phyloP scores from a whole-genome alignment of 1,284 basidiomycete genomes.

The Schizophyllum amplum region DNA sequence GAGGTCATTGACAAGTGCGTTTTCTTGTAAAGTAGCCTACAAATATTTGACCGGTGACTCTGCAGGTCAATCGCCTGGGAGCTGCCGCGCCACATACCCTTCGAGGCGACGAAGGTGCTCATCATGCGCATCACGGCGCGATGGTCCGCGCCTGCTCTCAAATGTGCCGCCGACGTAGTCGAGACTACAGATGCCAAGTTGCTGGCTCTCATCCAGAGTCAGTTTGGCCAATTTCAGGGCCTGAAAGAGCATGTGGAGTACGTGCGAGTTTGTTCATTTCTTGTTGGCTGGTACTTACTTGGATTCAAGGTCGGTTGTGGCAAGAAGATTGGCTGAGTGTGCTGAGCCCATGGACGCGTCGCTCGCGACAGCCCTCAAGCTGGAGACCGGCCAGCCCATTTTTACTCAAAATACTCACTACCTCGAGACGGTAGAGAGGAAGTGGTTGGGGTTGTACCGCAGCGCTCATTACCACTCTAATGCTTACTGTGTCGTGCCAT shows the following conservation, averaged over 20 bases:
- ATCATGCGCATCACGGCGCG: constrained; percentile 28
- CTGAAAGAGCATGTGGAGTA: constrained; percentile 12
- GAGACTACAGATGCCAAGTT: constrained; percentile 5
- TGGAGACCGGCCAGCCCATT: constrained; percentile 16
- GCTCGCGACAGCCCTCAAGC: constrained; percentile 15
- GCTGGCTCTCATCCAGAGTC: constrained; percentile 3
- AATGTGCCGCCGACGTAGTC: constrained; percentile 30
- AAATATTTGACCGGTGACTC: background rate
- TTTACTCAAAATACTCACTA: constrained; percentile 20
- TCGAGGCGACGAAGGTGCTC: constrained; percentile 36
- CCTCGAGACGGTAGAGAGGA: constrained; percentile 9
- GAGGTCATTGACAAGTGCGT: constrained; percentile 21
- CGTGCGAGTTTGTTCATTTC: background rate
- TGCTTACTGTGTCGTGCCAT: background rate
- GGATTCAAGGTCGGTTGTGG: constrained; percentile 3
- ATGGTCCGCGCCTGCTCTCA: constrained; percentile 32
- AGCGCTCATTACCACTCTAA: background rate
- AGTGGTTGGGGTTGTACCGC: constrained; percentile 16
- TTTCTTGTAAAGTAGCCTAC: background rate
- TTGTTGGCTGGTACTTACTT: background rate
- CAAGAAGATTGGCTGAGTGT: constrained; percentile 6
- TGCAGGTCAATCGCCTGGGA: constrained; percentile 43
- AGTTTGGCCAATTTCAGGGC: constrained; percentile 13
- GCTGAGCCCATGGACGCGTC: constrained; percentile 10
- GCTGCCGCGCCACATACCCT: constrained; percentile 41